Conservation (phyloP, 768 basidiomycete genomes). For the Amanita inopinata region DNA sequence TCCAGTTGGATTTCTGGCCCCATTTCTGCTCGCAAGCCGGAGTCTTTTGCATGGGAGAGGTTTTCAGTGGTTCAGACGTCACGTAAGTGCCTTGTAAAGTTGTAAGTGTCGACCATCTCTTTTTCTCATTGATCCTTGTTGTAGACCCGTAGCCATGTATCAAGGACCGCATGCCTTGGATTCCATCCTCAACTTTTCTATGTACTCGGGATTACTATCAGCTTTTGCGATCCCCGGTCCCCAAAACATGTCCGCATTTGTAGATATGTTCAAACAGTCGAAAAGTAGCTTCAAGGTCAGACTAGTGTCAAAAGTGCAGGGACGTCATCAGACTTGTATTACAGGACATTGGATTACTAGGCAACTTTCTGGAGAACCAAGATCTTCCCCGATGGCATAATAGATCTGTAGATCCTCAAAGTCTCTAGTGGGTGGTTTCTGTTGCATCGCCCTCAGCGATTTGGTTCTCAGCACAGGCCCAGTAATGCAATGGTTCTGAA, state of each 20-base stretch:
- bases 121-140: conserved; percentile 1
- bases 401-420: conserved; percentile 61
- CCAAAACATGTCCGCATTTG: conserved; percentile 48
- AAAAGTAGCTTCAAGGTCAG: conserved; percentile 41
- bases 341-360: conserved; percentile 39
- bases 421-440: conserved; percentile 40
- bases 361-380: conserved; percentile 77
- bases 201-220: conserved; percentile 53
- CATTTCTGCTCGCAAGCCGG: conserved; percentile 63
- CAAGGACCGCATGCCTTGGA: conserved; percentile 57
- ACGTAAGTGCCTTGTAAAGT: conserved; percentile 29
- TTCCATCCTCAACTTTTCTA: conserved; percentile 63
- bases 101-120: background rate
- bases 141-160: conserved; percentile 43
- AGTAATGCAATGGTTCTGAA: conserved; percentile 69
- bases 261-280: conserved; percentile 40
- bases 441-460: background rate
- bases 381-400: conserved; percentile 70
- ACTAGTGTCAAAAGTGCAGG: too few relatives aligned
- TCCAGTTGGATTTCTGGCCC: conserved; percentile 70
- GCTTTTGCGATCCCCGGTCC: conserved; percentile 67
- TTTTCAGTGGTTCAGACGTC: conserved; percentile 46
- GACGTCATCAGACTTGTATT: too few relatives aligned
- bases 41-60: conserved; percentile 83
- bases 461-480: background rate